These are phyloP conservation scores for Aspergillus calidoustus DNA, from an alignment of 2,329 filamentous ascomycete species.

Conservation along the genomic window DNA sequence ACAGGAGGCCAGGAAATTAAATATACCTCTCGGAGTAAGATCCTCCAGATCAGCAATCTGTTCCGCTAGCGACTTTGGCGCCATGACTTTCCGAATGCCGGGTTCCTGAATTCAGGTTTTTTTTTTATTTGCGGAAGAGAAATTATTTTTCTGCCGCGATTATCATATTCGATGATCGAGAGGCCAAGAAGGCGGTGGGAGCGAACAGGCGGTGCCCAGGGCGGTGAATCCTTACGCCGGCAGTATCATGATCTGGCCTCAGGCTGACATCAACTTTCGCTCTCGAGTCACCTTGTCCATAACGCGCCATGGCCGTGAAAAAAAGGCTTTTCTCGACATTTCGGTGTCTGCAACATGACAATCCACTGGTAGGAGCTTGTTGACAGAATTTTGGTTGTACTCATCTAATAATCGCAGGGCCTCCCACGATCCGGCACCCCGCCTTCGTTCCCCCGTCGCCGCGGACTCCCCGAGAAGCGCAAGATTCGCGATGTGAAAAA, in stretches of 20 bases:
- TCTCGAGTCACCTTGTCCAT: background rate
- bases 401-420: constrained; percentile 64
- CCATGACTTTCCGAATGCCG: constrained; percentile 26
- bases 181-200: constrained; percentile 25
- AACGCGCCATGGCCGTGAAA: constrained; percentile 28
- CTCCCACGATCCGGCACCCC: constrained; percentile 76
- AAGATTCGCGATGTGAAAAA: constrained; percentile 84
- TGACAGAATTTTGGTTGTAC: background rate
- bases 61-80: constrained; percentile 62
- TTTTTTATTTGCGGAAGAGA: constrained; percentile 7
- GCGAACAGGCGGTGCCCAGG: constrained; percentile 1
- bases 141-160: constrained; percentile 30
- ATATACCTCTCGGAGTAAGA: constrained; percentile 63
- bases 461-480: constrained; percentile 78
- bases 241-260: constrained; percentile 23
- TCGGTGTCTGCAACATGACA: constrained; percentile 72
- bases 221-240: constrained; percentile 28
- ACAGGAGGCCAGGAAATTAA: too few species aligned
- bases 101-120: background rate
- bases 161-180: constrained; percentile 17
- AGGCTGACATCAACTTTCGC: constrained; percentile 7
- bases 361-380: constrained; percentile 69
- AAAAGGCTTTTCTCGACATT: constrained; percentile 60
- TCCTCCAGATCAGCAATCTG: constrained; percentile 68
- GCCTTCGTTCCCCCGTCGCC: constrained; percentile 71